A percentile compares a stretch with the other conserved stretches of the same genome.
Conservation (phyloP, 148 eudicot genomes). For the Nepenthes mirabilis region DNA sequence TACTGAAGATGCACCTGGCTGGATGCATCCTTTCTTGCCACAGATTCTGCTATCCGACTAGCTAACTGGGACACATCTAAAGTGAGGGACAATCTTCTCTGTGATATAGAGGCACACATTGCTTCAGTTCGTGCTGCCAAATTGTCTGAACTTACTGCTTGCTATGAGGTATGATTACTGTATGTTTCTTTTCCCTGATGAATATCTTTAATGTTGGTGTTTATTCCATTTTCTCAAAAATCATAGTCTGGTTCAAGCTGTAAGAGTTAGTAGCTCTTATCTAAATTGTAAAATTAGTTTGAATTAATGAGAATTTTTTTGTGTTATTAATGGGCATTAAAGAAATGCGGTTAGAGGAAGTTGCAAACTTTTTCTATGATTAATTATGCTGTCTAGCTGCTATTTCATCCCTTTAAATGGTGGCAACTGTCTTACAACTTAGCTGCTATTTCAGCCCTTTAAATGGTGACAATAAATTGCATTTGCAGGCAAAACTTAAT, state of each 20-base stretch:
- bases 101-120: conserved; percentile 80
- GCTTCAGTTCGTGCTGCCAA: conserved; percentile 67
- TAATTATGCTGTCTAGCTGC: neutral
- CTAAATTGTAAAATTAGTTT: neutral
- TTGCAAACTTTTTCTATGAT: neutral
- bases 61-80: conserved; percentile 82
- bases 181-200: neutral
- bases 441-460: neutral
- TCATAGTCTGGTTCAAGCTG: no score
- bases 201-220: neutral
- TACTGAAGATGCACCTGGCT: neutral
- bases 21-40: conserved; percentile 5
- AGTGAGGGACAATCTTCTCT: conserved; percentile 63
- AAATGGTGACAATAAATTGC: conserved; percentile 4
- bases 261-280: no score
- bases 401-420: neutral
- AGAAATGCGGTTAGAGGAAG: neutral
- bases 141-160: conserved; percentile 71
- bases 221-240: neutral
- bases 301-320: neutral
- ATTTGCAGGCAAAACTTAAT: conserved; percentile 55
- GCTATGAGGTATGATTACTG: conserved; percentile 52
- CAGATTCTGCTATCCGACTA: conserved; percentile 67
- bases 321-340: neutral
- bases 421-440: neutral